phyloP scores from a whole-genome alignment of 805 yeast genomes.

The Spathaspora girioi region DNA sequence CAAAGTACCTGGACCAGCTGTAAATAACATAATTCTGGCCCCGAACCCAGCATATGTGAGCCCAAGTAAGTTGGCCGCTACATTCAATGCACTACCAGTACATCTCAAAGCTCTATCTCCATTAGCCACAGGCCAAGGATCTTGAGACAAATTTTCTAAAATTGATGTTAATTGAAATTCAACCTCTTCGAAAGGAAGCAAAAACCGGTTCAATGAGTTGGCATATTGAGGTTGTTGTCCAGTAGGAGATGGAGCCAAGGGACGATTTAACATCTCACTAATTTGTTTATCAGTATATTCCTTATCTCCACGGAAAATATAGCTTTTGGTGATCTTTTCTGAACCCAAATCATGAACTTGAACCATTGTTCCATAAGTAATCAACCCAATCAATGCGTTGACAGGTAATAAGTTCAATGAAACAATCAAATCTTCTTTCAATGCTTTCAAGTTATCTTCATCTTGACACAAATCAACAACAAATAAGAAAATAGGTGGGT shows the following conservation, averaged over 20 bases:
- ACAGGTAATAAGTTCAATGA: conserved; percentile 82
- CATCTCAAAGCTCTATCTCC: conserved; percentile 85
- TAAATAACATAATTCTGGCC: conserved; percentile 82
- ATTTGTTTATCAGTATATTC: conserved; percentile 75
- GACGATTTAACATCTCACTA: conserved; percentile 45
- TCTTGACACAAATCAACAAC: conserved; percentile 90
- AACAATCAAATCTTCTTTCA: conserved; percentile 75
- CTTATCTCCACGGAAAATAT: conserved; percentile 84
- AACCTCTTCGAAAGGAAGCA: conserved; percentile 69
- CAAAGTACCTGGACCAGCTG: conserved; percentile 94
- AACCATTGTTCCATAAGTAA: conserved; percentile 87
- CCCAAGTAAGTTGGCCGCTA: conserved; percentile 80
- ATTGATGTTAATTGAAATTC: conserved; percentile 80
- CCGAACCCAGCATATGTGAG: conserved; percentile 82
- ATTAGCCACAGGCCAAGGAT: conserved; percentile 86
- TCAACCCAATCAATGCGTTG: conserved; percentile 80
- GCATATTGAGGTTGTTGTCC: conserved; percentile 21
- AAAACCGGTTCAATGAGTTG: conserved; percentile 52
- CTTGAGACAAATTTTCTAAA: conserved; percentile 71
- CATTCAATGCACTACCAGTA: conserved; percentile 87
- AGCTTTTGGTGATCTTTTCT: conserved; percentile 65
- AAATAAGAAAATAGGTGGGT: conserved; percentile 83
- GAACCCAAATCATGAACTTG: conserved; percentile 79
- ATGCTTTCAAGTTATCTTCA: conserved; percentile 76
- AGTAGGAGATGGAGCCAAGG: conserved; percentile 22